Base-by-base conservation (phyloP, 495 filamentous ascomycete genomes). In the Cryomyces antarcticus region DNA sequence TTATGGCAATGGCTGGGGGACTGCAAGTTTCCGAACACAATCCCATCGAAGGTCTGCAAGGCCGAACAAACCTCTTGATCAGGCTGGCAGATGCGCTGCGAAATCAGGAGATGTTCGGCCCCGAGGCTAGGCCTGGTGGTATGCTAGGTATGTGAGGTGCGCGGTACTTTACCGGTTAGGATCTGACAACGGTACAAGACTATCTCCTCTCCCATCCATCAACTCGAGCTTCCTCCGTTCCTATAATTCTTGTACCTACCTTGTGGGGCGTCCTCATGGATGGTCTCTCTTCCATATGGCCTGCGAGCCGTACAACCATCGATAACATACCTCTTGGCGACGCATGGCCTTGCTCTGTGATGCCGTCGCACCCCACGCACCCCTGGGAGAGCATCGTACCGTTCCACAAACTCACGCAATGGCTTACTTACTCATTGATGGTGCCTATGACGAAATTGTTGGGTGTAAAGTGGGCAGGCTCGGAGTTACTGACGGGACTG, bases 341-440 rank as follows among this genome's bases (percentile, higher is more conserved):
- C 55, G 89, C 92, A 28, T 97, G 89, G 89, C 79, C 76, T 0
- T 94, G 85, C 57, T 78, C 77, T 31, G 71, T 75, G 38, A 77
- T 96, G 69, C 85, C 87, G 24, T 76, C 73, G 3, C 75, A 81
- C 12, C 79, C 79, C 13, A 71, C 77, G 7, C 70, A 77, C 30
- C 69, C 77, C 0, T 96, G 89, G 92, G 88, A 97, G 55, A 80
- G 71, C 51, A 94, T 97, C 49, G 77, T 93, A 5, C 88, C 92
- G 1, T 92, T 93, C 70, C 83, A 92, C 63, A 92, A 92, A 53
- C 72, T 88, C 28, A 87, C 83, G 0, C 83, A 92, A 50, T 92
- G 83, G 83, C 75, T 88, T 42, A 75, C 78, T 5, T 93, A 92
- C 60, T 92, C 84, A 13, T 63, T 93, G 28, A 84, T 86, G 72